Conservation (phyloP, 306 rosid genomes). For the Rosa persica region DNA sequence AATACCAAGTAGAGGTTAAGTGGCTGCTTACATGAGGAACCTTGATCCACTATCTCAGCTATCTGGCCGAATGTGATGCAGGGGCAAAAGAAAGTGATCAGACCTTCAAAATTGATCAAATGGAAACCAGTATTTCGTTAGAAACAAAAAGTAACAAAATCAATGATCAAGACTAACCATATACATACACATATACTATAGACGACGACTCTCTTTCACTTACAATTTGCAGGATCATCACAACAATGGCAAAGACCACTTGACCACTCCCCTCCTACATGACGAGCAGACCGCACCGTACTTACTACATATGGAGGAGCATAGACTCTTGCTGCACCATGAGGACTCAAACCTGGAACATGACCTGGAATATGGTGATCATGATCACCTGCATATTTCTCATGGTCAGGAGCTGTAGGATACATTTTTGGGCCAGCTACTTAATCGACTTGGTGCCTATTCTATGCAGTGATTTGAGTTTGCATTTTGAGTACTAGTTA, state of each 20-base stretch:
- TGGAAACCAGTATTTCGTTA: not conserved
- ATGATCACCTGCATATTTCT: slow-evolving; percentile 27
- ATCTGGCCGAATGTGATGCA: slow-evolving; percentile 70
- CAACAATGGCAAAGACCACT: slow-evolving; percentile 62
- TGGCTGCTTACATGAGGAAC: slow-evolving; percentile 48
- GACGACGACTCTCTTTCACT: not conserved
- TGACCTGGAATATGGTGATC: slow-evolving; percentile 18
- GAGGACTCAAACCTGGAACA: slow-evolving; percentile 26
- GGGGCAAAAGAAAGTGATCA: slow-evolving; percentile 66
- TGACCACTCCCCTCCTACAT: slow-evolving; percentile 45
- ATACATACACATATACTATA: not conserved
- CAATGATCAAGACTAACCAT: not conserved
- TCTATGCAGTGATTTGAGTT: not conserved
- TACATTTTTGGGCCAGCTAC: slow-evolving; percentile 31
- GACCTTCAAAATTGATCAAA: slow-evolving; percentile 31
- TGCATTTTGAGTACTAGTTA: not conserved
- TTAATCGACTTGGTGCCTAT: not conserved
- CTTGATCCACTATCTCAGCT: slow-evolving; percentile 56
- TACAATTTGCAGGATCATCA: slow-evolving; percentile 62
- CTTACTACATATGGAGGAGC: slow-evolving; percentile 28
- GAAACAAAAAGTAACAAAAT: not conserved
- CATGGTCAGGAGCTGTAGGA: slow-evolving; percentile 33
- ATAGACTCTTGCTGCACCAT: slow-evolving; percentile 28
- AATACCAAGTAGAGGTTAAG: not conserved
- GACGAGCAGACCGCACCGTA: not conserved